Evolutionary conservation across 495 filamentous ascomycete species (phyloP).

Genomic region (Tuber microsphaerosporum): DNA sequence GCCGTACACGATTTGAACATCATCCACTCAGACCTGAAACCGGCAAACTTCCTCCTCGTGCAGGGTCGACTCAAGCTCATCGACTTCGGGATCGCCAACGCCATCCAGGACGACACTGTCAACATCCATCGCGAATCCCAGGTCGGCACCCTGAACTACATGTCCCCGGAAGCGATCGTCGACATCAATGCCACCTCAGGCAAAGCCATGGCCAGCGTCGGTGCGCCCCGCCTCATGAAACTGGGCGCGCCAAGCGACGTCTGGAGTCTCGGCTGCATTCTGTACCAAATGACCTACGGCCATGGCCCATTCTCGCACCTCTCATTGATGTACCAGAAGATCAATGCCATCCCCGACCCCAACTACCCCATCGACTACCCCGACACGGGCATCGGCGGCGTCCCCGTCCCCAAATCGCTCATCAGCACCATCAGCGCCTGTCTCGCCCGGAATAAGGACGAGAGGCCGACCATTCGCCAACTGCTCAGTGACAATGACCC

Average conservation of each 20-base stretch:
- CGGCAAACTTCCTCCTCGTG: conserved; percentile 86
- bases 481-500: conserved; percentile 65
- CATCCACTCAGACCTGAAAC: conserved; percentile 93
- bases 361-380: conserved; percentile 77
- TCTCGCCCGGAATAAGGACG: conserved; percentile 67
- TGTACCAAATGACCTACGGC: conserved; percentile 97
- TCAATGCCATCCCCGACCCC: conserved; percentile 82
- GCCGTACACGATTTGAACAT: conserved; percentile 83
- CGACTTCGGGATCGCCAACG: conserved; percentile 95
- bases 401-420: conserved; percentile 61
- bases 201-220: conserved; percentile 34
- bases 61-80: conserved; percentile 79
- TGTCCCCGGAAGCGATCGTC: conserved; percentile 88
- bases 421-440: conserved; percentile 69
- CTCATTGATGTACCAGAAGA: conserved; percentile 64
- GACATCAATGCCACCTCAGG: conserved; percentile 60
- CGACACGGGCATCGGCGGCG: conserved; percentile 62
- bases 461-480: conserved; percentile 69
- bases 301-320: conserved; percentile 89
- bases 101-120: conserved; percentile 91
- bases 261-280: conserved; percentile 90
- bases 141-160: conserved; percentile 95
- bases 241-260: conserved; percentile 92
- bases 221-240: conserved; percentile 65
- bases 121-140: conserved; percentile 95